phyloP scores from a whole-genome alignment of 805 yeast genomes.

The Torulaspora franciscae region DNA sequence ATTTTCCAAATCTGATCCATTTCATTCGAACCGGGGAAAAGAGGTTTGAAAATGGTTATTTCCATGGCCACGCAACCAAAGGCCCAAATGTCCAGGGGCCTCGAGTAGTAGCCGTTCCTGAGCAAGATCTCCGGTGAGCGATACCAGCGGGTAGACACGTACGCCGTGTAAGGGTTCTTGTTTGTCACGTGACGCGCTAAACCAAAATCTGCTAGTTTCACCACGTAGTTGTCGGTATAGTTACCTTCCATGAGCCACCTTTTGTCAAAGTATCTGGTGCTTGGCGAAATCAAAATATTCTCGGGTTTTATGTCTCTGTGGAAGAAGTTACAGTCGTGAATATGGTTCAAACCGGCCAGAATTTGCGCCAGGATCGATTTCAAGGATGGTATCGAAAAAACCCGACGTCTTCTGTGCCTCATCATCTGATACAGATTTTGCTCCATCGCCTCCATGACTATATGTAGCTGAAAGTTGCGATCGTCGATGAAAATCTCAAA shows the following conservation, averaged over 20 bases:
- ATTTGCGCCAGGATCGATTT: conserved; percentile 68
- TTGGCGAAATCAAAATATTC: conserved; percentile 68
- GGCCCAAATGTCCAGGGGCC: conserved; percentile 81
- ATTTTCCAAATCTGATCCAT: conserved; percentile 73
- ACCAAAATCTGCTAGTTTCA: conserved; percentile 78
- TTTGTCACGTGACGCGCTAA: conserved; percentile 58
- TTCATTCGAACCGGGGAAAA: conserved; percentile 80
- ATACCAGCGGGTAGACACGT: conserved; percentile 83
- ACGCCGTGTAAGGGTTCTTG: conserved; percentile 58
- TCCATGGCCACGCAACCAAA: conserved; percentile 77
- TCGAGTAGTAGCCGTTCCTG: conserved; percentile 56
- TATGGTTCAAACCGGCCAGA: conserved; percentile 72
- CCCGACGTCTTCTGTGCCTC: conserved; percentile 49
- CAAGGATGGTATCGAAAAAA: conserved; percentile 54
- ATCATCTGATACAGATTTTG: conserved; percentile 76
- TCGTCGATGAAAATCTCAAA: conserved; percentile 77
- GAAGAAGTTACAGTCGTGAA: conserved; percentile 55
- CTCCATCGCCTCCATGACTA: conserved; percentile 85
- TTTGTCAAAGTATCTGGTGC: conserved; percentile 48
- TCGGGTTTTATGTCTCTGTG: conserved; percentile 96
- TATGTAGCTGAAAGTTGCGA: conserved; percentile 54
- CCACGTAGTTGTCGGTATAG: conserved; percentile 44
- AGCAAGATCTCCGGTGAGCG: conserved; percentile 76
- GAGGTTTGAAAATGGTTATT: conserved; percentile 64
- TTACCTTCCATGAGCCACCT: conserved; percentile 26